These are phyloP conservation scores for Leccinum arenicola DNA, from an alignment of 768 basidiomycete species.

Conservation along the genomic window DNA sequence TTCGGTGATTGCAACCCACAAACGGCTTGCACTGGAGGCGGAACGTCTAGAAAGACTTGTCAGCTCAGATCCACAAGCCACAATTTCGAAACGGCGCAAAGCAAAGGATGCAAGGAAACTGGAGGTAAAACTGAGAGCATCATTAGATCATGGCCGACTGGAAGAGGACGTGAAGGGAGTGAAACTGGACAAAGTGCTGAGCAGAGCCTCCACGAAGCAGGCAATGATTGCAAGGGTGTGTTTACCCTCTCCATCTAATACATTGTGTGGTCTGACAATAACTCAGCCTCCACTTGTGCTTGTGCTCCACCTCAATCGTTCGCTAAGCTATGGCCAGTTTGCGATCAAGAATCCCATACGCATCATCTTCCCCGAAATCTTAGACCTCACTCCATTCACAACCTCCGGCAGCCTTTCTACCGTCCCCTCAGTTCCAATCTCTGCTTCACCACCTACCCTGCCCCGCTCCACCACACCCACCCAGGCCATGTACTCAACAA, in stretches of 20 bases:
- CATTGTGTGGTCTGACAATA: constrained; percentile 16
- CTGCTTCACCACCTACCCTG: constrained; percentile 50
- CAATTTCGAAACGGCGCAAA: constrained; percentile 72
- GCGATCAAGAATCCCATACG: constrained; percentile 83
- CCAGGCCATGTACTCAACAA: constrained; percentile 46
- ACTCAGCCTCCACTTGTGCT: constrained; percentile 80
- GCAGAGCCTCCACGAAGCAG: constrained; percentile 79
- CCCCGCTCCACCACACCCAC: constrained; percentile 55
- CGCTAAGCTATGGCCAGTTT: constrained; percentile 72
- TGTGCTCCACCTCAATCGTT: constrained; percentile 88
- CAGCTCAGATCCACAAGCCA: constrained; percentile 40
- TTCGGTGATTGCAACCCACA: constrained; percentile 75
- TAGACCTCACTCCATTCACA: constrained; percentile 87
- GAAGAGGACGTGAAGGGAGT: constrained; percentile 84
- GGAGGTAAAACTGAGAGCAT: constrained; percentile 55
- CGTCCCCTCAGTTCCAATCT: constrained; percentile 67
- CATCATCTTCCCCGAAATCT: constrained; percentile 79
- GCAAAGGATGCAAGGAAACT: constrained; percentile 69
- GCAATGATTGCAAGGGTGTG: constrained; percentile 86
- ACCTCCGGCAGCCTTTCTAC: constrained; percentile 78
- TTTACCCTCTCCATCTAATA: background rate
- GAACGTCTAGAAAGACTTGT: constrained; percentile 46
- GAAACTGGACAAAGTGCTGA: constrained; percentile 72
- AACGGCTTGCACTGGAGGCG: constrained; percentile 59
- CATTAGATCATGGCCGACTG: constrained; percentile 70